A percentile compares a stretch with the other conserved stretches of the same genome.
phyloP scores from a whole-genome alignment of 306 rosid species.

The Begonia loranthoides region DNA sequence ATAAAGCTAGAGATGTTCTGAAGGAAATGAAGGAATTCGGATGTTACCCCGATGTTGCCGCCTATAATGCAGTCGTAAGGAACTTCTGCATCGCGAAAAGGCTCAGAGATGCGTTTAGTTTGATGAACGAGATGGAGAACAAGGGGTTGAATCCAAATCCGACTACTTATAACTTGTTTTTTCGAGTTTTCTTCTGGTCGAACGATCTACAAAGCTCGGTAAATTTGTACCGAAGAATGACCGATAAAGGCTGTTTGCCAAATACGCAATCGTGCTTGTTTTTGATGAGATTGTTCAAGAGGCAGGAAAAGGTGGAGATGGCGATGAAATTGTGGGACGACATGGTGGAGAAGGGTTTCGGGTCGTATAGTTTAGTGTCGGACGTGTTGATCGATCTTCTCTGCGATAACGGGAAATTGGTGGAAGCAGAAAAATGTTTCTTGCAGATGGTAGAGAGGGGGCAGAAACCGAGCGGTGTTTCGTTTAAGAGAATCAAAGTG shows the following conservation, averaged over 20 bases:
- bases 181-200: conserved; percentile 65
- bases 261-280: conserved; percentile 92
- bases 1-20: conserved; percentile 61
- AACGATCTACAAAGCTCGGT: conserved; percentile 59
- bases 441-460: conserved; percentile 83
- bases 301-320: conserved; percentile 70
- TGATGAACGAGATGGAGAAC: conserved; percentile 61
- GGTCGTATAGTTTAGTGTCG: conserved; percentile 62
- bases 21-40: conserved; percentile 90
- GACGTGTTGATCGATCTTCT: conserved; percentile 83
- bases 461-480: conserved; percentile 66
- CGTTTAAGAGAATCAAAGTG: conserved; percentile 72
- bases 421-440: conserved; percentile 73
- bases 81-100: conserved; percentile 85
- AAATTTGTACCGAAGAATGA: conserved; percentile 65
- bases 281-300: conserved; percentile 54
- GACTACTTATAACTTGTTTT: conserved; percentile 75
- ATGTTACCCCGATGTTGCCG: conserved; percentile 67
- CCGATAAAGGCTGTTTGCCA: conserved; percentile 46
- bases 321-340: conserved; percentile 75
- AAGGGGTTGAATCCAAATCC: conserved; percentile 66
- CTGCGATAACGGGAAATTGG: conserved; percentile 65
- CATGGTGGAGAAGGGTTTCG: conserved; percentile 83
- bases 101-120: conserved; percentile 52
- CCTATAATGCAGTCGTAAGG: conserved; percentile 69